phyloP scores from a whole-genome alignment of 2,329 filamentous ascomycete genomes.

The Reticulascus tulasneorum region DNA sequence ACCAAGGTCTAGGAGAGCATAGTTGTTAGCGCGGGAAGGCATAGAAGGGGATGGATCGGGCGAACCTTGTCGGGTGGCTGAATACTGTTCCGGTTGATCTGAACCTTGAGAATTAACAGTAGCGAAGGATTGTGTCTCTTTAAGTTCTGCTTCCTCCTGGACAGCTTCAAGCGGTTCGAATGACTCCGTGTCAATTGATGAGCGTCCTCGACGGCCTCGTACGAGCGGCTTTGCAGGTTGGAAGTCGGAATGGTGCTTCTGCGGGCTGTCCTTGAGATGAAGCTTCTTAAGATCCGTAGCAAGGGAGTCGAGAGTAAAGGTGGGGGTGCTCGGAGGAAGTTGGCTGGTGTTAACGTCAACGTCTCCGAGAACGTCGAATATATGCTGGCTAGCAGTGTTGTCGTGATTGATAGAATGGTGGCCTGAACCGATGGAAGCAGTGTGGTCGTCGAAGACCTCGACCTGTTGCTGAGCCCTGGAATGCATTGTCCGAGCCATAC shows the following conservation, averaged over 20 bases:
- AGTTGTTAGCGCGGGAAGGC: constrained; percentile 2
- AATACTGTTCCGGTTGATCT: constrained; percentile 1
- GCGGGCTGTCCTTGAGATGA: constrained; percentile 18
- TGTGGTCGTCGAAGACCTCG: constrained; percentile 7
- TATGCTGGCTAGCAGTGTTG: neutral
- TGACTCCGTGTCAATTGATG: constrained; percentile 3
- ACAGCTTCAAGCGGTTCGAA: constrained; percentile 3
- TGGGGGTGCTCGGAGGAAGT: constrained; percentile 19
- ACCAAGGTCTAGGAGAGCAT: constrained; percentile 1
- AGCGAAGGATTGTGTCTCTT: constrained; percentile 1
- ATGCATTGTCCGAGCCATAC: constrained; percentile 8
- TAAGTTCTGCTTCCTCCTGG: constrained; percentile 5
- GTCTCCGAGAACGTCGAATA: constrained; percentile 20
- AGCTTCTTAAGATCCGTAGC: constrained; percentile 28
- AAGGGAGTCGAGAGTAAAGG: constrained; percentile 26
- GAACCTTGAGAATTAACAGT: constrained; percentile 9
- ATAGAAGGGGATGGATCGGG: neutral
- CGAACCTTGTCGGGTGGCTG: constrained; percentile 7
- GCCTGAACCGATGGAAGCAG: constrained; percentile 2
- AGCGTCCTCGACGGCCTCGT: constrained; percentile 1
- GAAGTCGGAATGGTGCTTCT: constrained; percentile 6
- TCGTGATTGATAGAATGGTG: constrained; percentile 2
- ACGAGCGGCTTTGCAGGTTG: neutral
- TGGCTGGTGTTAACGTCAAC: constrained; percentile 24
- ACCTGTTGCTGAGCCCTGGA: constrained; percentile 7